Conservation (phyloP, 257 asterid genomes). For the Plantago major region DNA sequence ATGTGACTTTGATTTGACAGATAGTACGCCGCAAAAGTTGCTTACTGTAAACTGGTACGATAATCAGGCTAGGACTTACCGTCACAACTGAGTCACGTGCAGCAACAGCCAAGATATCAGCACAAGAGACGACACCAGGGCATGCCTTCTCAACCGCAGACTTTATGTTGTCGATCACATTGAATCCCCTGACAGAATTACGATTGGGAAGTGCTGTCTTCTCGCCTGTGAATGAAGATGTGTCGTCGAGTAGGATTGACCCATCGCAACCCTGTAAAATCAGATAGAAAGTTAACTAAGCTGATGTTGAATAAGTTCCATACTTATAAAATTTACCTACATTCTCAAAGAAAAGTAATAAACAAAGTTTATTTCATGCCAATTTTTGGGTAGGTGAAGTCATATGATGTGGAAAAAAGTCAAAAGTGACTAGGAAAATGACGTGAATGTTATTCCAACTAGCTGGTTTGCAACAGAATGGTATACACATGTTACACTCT, state of each 20-base stretch:
- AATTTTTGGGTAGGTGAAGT: too few relatives aligned
- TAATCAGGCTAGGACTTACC: slow-evolving; percentile 30
- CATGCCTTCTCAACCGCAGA: slow-evolving; percentile 70
- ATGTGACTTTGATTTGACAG: too few relatives aligned
- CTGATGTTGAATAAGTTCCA: background rate
- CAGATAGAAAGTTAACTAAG: background rate
- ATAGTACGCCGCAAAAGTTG: too few relatives aligned
- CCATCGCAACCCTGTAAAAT: slow-evolving; percentile 80
- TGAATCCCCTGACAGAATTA: slow-evolving; percentile 71
- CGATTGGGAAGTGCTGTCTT: slow-evolving; percentile 64
- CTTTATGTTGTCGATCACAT: slow-evolving; percentile 70
- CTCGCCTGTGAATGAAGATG: slow-evolving; percentile 69
- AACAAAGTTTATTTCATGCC: too few relatives aligned
- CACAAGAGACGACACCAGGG: slow-evolving; percentile 73
- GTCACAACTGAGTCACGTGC: slow-evolving; percentile 67
- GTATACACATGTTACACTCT: too few relatives aligned
- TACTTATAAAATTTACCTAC: too few relatives aligned
- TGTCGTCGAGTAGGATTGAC: slow-evolving; percentile 81
- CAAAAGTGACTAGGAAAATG: background rate
- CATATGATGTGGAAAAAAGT: background rate
- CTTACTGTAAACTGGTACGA: background rate
- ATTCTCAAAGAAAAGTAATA: too few relatives aligned
- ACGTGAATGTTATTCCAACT: background rate
- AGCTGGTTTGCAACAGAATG: too few relatives aligned
- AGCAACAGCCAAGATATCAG: slow-evolving; percentile 67